A percentile compares a stretch with the other conserved stretches of the same genome.
phyloP scores from a whole-genome alignment of 257 asterid genomes.

The Plectranthus barbatus region DNA sequence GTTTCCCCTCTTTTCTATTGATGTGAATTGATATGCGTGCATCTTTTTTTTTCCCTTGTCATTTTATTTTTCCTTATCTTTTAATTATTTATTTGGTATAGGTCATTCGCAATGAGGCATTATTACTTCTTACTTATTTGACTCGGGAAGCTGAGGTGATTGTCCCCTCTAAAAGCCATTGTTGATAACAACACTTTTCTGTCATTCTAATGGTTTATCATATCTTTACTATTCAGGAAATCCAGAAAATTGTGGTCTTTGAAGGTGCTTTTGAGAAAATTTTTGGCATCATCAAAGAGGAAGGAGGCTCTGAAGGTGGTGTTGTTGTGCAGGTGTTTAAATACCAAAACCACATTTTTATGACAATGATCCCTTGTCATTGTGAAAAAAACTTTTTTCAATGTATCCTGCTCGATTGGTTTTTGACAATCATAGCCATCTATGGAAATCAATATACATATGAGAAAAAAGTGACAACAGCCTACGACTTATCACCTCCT shows the following conservation, averaged over 20 bases:
- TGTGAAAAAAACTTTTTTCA: background rate
- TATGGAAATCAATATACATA: background rate
- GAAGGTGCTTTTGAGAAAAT: conserved; percentile 98
- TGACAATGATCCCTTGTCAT: background rate
- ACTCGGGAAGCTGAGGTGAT: conserved; percentile 97
- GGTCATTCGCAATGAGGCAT: conserved; percentile 91
- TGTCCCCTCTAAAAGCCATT: conserved; percentile 6
- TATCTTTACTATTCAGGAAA: conserved; percentile 52
- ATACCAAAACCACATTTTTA: background rate
- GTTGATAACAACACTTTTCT: background rate
- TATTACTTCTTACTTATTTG: conserved; percentile 80
- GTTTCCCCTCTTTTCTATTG: conserved; percentile 1
- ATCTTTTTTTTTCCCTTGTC: background rate
- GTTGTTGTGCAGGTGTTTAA: conserved; percentile 87
- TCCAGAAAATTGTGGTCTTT: conserved; percentile 94
- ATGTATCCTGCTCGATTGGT: conserved; percentile 1
- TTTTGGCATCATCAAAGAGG: conserved; percentile 84
- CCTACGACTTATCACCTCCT: background rate
- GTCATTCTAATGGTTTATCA: background rate
- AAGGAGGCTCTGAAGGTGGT: conserved; percentile 98
- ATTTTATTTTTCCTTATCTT: background rate
- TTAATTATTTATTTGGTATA: conserved; percentile 7
- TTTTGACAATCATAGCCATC: background rate
- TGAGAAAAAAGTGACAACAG: background rate
- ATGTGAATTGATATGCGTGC: background rate